phyloP scores from a whole-genome alignment of 805 yeast species.

The Metschnikowia chrysomelidarum region DNA sequence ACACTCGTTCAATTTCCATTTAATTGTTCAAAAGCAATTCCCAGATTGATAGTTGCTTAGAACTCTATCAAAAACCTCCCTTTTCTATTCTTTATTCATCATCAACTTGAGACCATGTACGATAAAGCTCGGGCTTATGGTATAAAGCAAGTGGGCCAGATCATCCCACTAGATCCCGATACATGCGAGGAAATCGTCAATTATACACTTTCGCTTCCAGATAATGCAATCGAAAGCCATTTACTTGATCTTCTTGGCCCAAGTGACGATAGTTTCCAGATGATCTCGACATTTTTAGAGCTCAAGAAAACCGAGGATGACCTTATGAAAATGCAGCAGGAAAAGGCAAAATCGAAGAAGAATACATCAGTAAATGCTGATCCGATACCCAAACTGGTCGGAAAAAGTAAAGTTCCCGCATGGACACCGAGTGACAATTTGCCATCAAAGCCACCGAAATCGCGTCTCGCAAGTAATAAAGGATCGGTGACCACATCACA shows the following conservation, averaged over 20 bases:
- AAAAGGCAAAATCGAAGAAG: conserved; percentile 3
- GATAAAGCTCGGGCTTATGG: conserved; percentile 27
- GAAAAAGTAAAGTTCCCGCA: conserved; percentile 3
- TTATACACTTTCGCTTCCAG: conserved; percentile 47
- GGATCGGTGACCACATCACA: conserved; percentile 47
- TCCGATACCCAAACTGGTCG: conserved; percentile 1
- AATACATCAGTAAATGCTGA: neutral
- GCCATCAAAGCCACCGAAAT: conserved; percentile 7
- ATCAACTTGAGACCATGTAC: conserved; percentile 16
- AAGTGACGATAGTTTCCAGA: conserved; percentile 49
- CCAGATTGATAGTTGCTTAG: neutral
- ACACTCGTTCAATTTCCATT: too few relatives aligned
- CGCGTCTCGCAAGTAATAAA: conserved; percentile 14
- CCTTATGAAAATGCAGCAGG: conserved; percentile 8
- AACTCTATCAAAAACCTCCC: neutral
- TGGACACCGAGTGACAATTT: conserved; percentile 4
- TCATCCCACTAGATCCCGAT: conserved; percentile 60
- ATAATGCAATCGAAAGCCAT: conserved; percentile 50
- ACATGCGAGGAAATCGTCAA: conserved; percentile 53
- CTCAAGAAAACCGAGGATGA: conserved; percentile 33
- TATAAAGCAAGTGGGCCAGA: conserved; percentile 25
- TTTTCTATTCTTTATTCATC: neutral
- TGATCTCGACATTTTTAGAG: conserved; percentile 44
- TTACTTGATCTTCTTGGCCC: conserved; percentile 58
- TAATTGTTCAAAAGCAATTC: neutral